These are phyloP conservation scores for Anaeramoeba flamelloides DNA, from an alignment of 78 protist species.

Conservation along the genomic window DNA sequence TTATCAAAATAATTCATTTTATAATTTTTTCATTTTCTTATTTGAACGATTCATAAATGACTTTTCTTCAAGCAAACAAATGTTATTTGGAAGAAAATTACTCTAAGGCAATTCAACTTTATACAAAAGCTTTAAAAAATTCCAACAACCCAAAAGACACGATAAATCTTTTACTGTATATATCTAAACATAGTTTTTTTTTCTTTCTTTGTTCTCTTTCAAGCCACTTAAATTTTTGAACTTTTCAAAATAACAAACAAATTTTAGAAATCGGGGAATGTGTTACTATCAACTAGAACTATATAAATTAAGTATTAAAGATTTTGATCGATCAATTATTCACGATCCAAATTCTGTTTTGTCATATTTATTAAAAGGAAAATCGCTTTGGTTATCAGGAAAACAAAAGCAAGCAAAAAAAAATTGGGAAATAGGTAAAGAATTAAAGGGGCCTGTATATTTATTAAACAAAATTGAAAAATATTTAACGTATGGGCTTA, in stretches of 20 bases:
- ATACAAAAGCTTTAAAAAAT: not conserved
- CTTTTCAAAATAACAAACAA: not conserved
- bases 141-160: not conserved
- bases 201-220: not conserved
- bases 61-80: too few relatives aligned
- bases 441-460: not conserved
- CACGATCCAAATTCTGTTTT: not conserved
- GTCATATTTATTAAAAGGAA: not conserved
- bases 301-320: not conserved
- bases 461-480: not conserved
- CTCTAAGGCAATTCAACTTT: not conserved
- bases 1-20: too few relatives aligned
- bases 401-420: not conserved
- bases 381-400: not conserved
- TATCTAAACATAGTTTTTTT: not conserved
- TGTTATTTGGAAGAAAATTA: not conserved
- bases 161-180: not conserved
- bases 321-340: not conserved
- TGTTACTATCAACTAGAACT: not conserved
- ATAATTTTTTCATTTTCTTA: too few relatives aligned
- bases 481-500: not conserved
- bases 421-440: not conserved
- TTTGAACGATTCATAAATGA: too few relatives aligned
- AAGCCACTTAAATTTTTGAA: not conserved
- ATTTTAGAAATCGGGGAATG: not conserved